phyloP scores from a whole-genome alignment of 2,329 filamentous ascomycete genomes.

The Monosporascus sp. region DNA sequence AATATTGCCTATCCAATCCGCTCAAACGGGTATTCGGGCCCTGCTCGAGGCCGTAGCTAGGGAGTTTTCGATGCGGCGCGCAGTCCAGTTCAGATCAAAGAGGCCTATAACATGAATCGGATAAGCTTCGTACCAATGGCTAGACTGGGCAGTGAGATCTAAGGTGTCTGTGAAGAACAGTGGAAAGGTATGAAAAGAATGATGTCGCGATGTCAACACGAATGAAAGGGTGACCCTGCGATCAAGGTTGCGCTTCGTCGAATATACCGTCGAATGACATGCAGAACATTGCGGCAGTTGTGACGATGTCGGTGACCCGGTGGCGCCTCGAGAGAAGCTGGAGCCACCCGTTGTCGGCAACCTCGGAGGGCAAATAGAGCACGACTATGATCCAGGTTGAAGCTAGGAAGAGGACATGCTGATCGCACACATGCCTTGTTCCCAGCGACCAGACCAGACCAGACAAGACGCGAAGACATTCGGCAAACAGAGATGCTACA shows the following conservation, averaged over 20 bases:
- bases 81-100: background rate
- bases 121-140: background rate
- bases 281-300: background rate
- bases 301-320: background rate
- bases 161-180: background rate
- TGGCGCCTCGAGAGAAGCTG: background rate
- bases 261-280: background rate
- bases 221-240: background rate
- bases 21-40: background rate
- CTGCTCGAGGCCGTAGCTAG: background rate
- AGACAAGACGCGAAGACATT: background rate
- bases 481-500: too few species aligned
- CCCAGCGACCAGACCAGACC: background rate
- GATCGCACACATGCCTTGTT: background rate
- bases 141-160: background rate
- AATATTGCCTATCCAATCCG: background rate
- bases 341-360: background rate
- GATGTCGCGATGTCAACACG: background rate
- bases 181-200: background rate
- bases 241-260: background rate
- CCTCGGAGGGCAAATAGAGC: background rate
- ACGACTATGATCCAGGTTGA: background rate
- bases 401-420: background rate
- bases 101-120: background rate
- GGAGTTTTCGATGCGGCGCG: too few species aligned